A percentile compares a stretch with the other conserved stretches of the same genome.
Evolutionary conservation across 305 asterid species (phyloP).

Genomic region (Coffea humblotiana): DNA sequence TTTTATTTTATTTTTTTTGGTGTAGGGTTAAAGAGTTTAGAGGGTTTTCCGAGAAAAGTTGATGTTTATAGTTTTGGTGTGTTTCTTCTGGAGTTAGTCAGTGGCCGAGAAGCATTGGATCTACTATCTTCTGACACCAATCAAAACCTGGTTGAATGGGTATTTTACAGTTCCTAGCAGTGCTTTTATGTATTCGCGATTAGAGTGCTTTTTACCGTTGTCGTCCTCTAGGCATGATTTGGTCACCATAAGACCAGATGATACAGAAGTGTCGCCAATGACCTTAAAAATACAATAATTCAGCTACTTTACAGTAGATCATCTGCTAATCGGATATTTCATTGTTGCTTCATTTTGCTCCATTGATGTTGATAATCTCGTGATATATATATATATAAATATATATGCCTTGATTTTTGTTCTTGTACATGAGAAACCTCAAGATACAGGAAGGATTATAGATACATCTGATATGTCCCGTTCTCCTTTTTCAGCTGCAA

Average conservation of each 20-base stretch:
- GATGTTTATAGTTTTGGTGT: constrained; percentile 89
- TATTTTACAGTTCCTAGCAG: constrained; percentile 21
- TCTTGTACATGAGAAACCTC: not conserved
- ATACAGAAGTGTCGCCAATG: not conserved
- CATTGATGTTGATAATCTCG: not conserved
- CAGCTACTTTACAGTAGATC: not conserved
- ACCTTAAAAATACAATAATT: not conserved
- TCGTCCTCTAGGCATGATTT: not conserved
- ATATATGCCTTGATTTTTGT: not conserved
- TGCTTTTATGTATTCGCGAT: not conserved
- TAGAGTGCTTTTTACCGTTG: not conserved
- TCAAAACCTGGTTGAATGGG: constrained; percentile 79
- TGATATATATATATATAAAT: not conserved
- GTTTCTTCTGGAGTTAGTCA: constrained; percentile 83
- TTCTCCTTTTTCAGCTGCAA: constrained; percentile 49
- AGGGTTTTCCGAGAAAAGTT: constrained; percentile 79
- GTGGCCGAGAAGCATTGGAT: constrained; percentile 68
- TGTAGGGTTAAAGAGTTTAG: constrained; percentile 86
- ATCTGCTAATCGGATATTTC: not conserved
- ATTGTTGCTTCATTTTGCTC: not conserved
- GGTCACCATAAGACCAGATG: not conserved
- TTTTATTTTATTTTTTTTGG: not conserved
- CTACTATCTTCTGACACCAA: constrained; percentile 51
- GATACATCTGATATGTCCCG: not conserved
- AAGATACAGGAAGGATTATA: not conserved